Conservation (phyloP, 768 basidiomycete genomes). For the Mycena leptocephala region DNA sequence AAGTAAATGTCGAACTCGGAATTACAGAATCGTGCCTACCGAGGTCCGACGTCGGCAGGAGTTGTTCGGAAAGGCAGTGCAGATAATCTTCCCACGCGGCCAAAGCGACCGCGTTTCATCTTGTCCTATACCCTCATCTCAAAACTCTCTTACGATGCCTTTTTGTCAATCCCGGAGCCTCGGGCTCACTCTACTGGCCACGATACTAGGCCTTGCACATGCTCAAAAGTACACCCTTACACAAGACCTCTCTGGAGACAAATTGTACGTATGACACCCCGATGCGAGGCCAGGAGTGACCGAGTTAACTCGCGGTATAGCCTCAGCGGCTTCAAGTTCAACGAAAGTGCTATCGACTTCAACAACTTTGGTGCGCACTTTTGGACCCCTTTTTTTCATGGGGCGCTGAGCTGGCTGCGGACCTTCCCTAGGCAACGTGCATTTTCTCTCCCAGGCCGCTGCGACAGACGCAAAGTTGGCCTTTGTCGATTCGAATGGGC, state of each 20-base stretch:
- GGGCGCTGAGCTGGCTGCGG: background rate
- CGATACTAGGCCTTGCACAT: background rate
- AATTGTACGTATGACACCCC: constrained; percentile 20
- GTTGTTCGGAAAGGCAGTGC: too few relatives aligned
- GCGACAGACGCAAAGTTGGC: constrained; percentile 25
- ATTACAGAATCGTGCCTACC: too few relatives aligned
- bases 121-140: too few relatives aligned
- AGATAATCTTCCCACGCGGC: too few relatives aligned
- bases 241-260: constrained; percentile 22
- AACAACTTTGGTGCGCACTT: constrained; percentile 32
- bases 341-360: constrained; percentile 21
- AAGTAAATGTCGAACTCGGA: too few relatives aligned
- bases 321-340: constrained; percentile 28
- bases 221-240: constrained; percentile 26
- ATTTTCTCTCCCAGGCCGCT: constrained; percentile 25
- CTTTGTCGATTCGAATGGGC: constrained; percentile 15
- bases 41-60: too few relatives aligned
- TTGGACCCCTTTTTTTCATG: too few relatives aligned
- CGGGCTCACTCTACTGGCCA: constrained; percentile 7
- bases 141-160: constrained; percentile 4
- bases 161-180: background rate
- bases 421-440: constrained; percentile 34
- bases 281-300: background rate
- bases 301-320: background rate
- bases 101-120: too few relatives aligned